phyloP scores from a whole-genome alignment of 2,329 filamentous ascomycete species.

The Trichoderma oligosporum region DNA sequence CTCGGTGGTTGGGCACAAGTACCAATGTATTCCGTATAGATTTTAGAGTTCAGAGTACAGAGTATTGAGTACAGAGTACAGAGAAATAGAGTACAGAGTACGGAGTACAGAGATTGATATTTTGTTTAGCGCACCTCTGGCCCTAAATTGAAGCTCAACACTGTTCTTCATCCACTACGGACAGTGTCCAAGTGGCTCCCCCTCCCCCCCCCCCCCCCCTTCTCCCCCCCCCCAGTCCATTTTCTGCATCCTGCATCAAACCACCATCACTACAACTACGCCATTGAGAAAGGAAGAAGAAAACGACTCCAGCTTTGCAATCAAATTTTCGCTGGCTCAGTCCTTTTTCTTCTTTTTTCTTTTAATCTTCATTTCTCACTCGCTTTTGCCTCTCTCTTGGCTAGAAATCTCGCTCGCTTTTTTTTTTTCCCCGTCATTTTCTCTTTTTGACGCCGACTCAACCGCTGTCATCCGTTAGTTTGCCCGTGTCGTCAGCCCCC shows the following conservation, averaged over 20 bases:
- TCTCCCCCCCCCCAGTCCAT: background rate
- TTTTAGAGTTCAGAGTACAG: too few relatives aligned
- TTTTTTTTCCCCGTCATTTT: too few relatives aligned
- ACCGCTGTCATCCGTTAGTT: background rate
- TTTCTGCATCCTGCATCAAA: constrained; percentile 2
- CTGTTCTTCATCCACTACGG: too few relatives aligned
- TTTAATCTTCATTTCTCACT: background rate
- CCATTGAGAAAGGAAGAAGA: background rate
- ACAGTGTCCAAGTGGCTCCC: background rate
- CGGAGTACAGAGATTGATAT: too few relatives aligned
- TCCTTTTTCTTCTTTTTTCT: background rate
- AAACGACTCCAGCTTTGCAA: background rate
- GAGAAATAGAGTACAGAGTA: too few relatives aligned
- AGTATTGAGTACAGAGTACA: too few relatives aligned
- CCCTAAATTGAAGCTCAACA: too few relatives aligned
- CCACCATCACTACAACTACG: background rate
- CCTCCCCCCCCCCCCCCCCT: background rate
- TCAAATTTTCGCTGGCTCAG: background rate
- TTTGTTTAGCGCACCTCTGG: background rate
- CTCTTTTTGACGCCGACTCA: background rate
- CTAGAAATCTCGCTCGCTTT: constrained; percentile 7
- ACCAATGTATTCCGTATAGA: too few relatives aligned
- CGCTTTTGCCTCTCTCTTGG: background rate
- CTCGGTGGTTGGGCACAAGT: background rate
- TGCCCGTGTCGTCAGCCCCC: constrained; percentile 5